phyloP scores from a whole-genome alignment of 2,329 filamentous ascomycete genomes.

The Trichoderma sp. region DNA sequence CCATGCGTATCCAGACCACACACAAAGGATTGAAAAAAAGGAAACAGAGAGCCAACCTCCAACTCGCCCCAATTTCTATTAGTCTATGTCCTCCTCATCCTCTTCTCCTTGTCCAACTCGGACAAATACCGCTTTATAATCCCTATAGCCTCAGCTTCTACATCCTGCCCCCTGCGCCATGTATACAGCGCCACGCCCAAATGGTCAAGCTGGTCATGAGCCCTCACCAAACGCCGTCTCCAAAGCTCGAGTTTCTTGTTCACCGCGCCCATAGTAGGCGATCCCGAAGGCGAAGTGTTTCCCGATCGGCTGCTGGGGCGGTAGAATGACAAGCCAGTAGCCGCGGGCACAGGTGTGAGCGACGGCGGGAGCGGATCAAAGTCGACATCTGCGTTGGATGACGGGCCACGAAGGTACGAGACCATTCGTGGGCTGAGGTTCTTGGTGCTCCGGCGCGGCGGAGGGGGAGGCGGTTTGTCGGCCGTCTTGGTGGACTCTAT shows the following conservation, averaged over 20 bases:
- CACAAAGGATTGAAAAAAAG: not conserved
- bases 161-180: constrained; percentile 72
- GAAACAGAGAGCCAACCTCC: not conserved
- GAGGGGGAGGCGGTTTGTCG: constrained; percentile 32
- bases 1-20: not conserved
- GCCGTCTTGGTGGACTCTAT: constrained; percentile 20
- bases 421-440: constrained; percentile 34
- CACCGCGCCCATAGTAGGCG: constrained; percentile 37
- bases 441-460: constrained; percentile 42
- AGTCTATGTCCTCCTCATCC: not conserved
- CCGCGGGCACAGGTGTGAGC: constrained; percentile 23
- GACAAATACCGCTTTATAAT: constrained; percentile 58
- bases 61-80: not conserved
- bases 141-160: constrained; percentile 62
- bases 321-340: constrained; percentile 26
- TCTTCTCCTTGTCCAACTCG: constrained; percentile 37
- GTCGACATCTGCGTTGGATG: constrained; percentile 42
- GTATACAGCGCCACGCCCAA: constrained; percentile 67
- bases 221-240: constrained; percentile 64
- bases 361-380: constrained; percentile 42
- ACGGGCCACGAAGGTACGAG: constrained; percentile 32
- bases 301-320: constrained; percentile 33
- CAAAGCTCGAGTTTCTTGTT: constrained; percentile 74
- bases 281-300: constrained; percentile 36
- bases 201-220: constrained; percentile 60